These are phyloP conservation scores for Umbelopsis sp. DNA, from an alignment of 371 early-diverging fungal genomes.

Conservation along the genomic window DNA sequence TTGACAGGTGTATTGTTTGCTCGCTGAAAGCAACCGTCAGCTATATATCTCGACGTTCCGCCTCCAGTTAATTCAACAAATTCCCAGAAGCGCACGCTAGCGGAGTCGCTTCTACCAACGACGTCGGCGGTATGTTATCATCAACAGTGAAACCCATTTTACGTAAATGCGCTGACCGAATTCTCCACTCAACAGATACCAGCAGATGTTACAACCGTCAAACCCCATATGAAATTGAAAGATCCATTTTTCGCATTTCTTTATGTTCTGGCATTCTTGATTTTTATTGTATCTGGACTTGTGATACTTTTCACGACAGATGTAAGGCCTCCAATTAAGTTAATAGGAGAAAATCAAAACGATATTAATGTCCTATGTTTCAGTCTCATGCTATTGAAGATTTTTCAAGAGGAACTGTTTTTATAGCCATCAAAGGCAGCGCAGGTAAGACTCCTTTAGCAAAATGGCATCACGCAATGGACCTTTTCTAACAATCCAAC, in stretches of 20 bases:
- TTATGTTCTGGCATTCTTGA: conserved; percentile 40
- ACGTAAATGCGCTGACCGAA: neutral
- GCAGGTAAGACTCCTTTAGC: conserved; percentile 42
- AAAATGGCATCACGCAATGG: neutral
- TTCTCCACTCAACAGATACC: conserved; percentile 40
- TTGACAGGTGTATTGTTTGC: neutral
- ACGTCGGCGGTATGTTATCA: conserved; percentile 37
- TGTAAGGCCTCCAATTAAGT: conserved; percentile 37
- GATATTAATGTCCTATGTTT: neutral
- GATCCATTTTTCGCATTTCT: conserved; percentile 59
- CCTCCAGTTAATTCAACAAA: conserved; percentile 32
- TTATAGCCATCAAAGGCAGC: conserved; percentile 56
- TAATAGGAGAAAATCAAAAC: neutral
- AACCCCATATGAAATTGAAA: conserved; percentile 50
- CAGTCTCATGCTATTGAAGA: conserved; percentile 44
- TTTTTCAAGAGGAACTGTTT: conserved; percentile 51
- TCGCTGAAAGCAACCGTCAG: conserved; percentile 54
- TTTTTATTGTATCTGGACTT: conserved; percentile 50
- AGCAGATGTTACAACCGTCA: conserved; percentile 30
- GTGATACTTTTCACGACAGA: conserved; percentile 56
- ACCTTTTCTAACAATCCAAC: conserved; percentile 2
- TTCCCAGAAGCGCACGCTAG: conserved; percentile 28
- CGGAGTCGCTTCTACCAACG: conserved; percentile 48
- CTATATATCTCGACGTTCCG: conserved; percentile 59
- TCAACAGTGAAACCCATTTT: neutral